A percentile compares a stretch with the other conserved stretches of the same genome.
phyloP scores from a whole-genome alignment of 768 basidiomycete species.

The Macrolepiota albuminosa region DNA sequence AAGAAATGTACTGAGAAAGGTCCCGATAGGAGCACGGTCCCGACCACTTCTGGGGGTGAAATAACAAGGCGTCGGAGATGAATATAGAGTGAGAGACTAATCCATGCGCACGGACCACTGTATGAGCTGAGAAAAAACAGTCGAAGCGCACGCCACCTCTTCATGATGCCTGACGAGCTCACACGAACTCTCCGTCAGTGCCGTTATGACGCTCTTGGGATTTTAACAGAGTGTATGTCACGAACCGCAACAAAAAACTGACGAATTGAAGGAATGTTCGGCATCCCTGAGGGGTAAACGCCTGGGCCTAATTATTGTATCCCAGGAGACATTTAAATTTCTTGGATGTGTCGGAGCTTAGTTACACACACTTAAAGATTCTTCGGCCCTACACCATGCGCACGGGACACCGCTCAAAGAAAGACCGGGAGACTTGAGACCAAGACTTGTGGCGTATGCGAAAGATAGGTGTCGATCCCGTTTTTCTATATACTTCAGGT shows the following conservation, averaged over 20 bases:
- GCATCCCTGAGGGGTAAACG: neutral
- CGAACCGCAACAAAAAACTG: neutral
- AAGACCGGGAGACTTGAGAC: neutral
- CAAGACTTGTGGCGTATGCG: neutral
- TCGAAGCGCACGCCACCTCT: neutral
- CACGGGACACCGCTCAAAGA: neutral
- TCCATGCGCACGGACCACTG: neutral
- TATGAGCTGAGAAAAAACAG: neutral
- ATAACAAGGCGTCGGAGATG: neutral
- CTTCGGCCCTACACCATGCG: neutral
- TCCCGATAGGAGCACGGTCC: neutral
- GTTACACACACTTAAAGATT: no score
- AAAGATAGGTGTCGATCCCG: neutral
- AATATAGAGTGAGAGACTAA: neutral
- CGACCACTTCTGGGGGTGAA: neutral
- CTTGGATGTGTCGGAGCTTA: neutral
- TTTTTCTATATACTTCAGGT: neutral
- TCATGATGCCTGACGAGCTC: neutral
- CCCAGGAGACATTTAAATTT: neutral
- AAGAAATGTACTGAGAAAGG: neutral
- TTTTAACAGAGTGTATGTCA: neutral
- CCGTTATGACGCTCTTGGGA: neutral
- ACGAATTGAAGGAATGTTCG: neutral
- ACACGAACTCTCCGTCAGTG: neutral
- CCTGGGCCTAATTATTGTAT: neutral